Base-by-base conservation (phyloP, 257 asterid genomes). In the Gynochthodes officinalis region DNA sequence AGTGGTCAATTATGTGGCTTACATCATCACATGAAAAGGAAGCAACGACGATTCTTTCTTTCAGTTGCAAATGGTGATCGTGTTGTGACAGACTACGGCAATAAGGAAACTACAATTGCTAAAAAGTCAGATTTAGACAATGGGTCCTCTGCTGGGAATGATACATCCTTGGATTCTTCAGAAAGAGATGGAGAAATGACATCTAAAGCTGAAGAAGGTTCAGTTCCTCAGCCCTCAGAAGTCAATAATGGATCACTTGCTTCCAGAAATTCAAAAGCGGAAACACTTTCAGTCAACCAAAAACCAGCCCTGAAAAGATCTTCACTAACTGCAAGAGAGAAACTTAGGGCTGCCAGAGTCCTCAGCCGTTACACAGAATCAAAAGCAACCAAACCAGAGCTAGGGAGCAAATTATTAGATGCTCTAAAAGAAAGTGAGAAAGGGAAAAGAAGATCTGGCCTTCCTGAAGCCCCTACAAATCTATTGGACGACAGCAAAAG, bases 311-410 rank as follows among this genome's bases (percentile, higher is more conserved):
- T 77, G 61, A 92, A 86, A 82, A 77, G 87, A 75, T 84, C 96
- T 46, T 74, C 97, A 0, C 70, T 91, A 79, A 93, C 98, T 11
- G 97, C 96, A 57, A 83, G 96, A 82, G 98, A 93, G 86, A 89
- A 92, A 65, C 94, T 93, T 9, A 84, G 96, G 85, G 97, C 98
- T 7, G 98, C 97, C 49, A 80, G 96, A 74, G 96, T 89, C 61
- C 94, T 93, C n/a, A 91, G 80, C 82, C 93, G 97, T 48, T 91
- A 88, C 88, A 81, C 92, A 27, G 96, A 91, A 46, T 37, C 92
- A 18, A 93, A 91, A 74, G 87, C 90, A 70, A 67, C 91, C 12
- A 87, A 84, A 49, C 89, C 96, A 10, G 81, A 75, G 75, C 82
- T 80, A 15, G 94, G 96, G 44, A 91, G 87, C 86, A 89, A 83